Evolutionary conservation across 768 basidiomycete species (phyloP).

Genomic region (Tubosaeta sp.): DNA sequence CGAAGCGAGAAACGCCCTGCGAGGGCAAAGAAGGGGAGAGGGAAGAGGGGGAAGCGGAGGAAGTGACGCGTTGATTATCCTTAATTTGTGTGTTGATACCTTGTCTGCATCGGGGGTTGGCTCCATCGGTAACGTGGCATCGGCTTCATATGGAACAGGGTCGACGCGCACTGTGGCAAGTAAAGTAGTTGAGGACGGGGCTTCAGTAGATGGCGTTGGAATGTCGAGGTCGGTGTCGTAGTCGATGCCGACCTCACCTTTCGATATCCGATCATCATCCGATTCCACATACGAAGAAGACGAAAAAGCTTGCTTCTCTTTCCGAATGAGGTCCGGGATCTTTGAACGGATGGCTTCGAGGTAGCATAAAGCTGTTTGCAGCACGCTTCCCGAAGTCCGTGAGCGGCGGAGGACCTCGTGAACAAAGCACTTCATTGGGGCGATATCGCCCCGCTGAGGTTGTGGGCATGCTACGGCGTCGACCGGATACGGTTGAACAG

Average conservation of each 20-base stretch:
- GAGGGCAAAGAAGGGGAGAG: conserved; percentile 81
- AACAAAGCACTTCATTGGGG: conserved; percentile 74
- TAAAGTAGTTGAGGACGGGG: conserved; percentile 19
- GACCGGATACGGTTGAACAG: conserved; percentile 26
- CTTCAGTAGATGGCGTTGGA: conserved; percentile 6
- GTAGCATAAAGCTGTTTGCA: conserved; percentile 87
- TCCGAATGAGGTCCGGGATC: conserved; percentile 56
- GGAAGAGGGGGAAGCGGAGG: conserved; percentile 47
- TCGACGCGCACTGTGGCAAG: conserved; percentile 44
- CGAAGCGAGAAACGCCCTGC: conserved; percentile 83
- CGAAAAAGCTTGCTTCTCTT: conserved; percentile 46
- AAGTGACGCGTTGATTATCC: conserved; percentile 17
- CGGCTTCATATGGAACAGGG: conserved; percentile 22
- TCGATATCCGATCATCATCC: conserved; percentile 40
- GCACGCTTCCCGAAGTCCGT: conserved; percentile 74
- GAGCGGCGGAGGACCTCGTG: conserved; percentile 87
- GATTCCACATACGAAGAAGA: conserved; percentile 38
- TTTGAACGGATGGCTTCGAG: conserved; percentile 75
- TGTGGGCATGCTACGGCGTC: conserved; percentile 13
- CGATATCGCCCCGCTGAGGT: conserved; percentile 32
- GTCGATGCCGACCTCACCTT: conserved; percentile 41
- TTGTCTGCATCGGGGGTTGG: conserved; percentile 12
- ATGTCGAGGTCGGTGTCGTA: conserved; percentile 34
- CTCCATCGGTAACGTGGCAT: conserved; percentile 16
- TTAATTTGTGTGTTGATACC: conserved; percentile 8